Evolutionary conservation across 257 asterid genomes (phyloP), one percentile per base, ranked within the genome.

Genomic region (Ilex asprella): DNA sequence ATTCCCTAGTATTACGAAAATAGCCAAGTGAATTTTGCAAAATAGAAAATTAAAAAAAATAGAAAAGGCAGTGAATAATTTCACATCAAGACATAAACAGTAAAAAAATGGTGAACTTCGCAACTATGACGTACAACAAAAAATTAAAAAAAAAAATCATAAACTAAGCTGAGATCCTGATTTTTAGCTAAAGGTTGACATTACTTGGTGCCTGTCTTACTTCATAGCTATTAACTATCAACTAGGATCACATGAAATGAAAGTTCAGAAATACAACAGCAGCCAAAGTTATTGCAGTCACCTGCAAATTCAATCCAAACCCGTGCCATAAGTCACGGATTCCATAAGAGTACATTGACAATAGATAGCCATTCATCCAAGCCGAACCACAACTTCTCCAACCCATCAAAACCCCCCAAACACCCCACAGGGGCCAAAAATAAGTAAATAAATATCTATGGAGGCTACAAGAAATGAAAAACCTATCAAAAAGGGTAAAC

Each of bases 301-400:
- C 79, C 82, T 66, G 71, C 71, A 75, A 67, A 56, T 58, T 70
- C 72, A 78, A 74, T 60, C 76, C 80, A 65, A 68, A 71, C 89
- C 89, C 91, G 91, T 87, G 92, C 79, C 89, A 35, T 59, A 49
- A 73, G 75, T 87, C 93, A 84, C 93, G 88, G 95, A 75, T 81
- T 78, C 67, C 88, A 75, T 70, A 73, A 84, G 58, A 80, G 62
- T 66, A 79, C 78, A 70, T 66, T 69, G 70, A 46, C 13, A 41
- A 71, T 68, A 68, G 39, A 3, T 43, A 31, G 50, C 39, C 51
- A 67, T 50, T 57, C 32, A 21, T 21, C 27, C 27, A 21, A 21
- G 27, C 27, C 27, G 27, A 21, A 21, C 27, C 27, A 21, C 27
- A 21, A 21, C 27, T 21, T 1, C 27, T 21, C 27, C 27, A 21